phyloP scores from a whole-genome alignment of 139 green algal species.

The Pseudopediastrum boryanum region DNA sequence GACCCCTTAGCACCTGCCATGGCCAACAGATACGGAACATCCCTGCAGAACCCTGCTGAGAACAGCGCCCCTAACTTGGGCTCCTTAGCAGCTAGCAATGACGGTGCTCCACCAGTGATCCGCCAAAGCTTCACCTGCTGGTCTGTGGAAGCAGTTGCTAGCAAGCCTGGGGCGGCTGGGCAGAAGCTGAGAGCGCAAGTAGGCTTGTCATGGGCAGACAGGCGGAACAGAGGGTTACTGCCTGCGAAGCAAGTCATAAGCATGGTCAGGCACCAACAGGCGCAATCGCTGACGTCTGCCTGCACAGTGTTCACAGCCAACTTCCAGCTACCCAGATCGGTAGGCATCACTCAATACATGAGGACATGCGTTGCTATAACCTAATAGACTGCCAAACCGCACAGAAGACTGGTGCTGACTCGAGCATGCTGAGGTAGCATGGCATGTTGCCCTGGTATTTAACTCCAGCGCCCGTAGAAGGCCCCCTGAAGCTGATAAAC shows the following conservation, averaged over 20 bases:
- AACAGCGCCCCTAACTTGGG: constrained; percentile 84
- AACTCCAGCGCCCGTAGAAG: not conserved
- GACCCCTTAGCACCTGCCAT: constrained; percentile 82
- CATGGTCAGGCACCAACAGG: not conserved
- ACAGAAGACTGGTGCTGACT: too few relatives aligned
- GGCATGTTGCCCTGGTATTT: constrained; percentile 10
- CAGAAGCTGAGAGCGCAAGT: constrained; percentile 78
- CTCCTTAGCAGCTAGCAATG: constrained; percentile 74
- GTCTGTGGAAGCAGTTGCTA: constrained; percentile 92
- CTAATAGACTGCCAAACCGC: too few relatives aligned
- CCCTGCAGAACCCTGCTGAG: constrained; percentile 63
- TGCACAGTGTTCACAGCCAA: too few relatives aligned
- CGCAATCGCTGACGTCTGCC: too few relatives aligned
- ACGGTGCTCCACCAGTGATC: constrained; percentile 53
- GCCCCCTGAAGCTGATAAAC: not conserved
- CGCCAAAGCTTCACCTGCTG: constrained; percentile 97
- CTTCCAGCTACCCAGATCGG: too few relatives aligned
- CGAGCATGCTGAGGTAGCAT: too few relatives aligned
- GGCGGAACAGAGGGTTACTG: constrained; percentile 67
- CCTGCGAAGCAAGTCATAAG: constrained; percentile 26
- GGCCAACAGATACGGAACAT: constrained; percentile 77
- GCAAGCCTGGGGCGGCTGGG: constrained; percentile 65
- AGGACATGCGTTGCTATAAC: too few relatives aligned
- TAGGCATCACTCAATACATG: too few relatives aligned
- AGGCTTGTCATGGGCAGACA: constrained; percentile 87